Percentiles rank a stretch among this genome's conserved stretches.
Conservation (phyloP, 768 basidiomycete genomes). For the Cytidiella melzeri region DNA sequence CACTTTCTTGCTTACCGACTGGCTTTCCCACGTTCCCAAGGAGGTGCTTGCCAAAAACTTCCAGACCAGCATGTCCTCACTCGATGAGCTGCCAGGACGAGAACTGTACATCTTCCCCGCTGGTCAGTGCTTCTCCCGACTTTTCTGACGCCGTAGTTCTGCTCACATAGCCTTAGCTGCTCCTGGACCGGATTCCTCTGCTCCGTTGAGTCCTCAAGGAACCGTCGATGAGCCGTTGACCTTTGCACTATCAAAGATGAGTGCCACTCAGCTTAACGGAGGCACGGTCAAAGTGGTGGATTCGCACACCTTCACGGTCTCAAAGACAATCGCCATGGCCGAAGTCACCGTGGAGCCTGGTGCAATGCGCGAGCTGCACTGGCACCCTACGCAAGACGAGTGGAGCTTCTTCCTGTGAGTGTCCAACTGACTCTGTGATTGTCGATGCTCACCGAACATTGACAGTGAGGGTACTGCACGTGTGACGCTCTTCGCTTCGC, state of each 20-base stretch:
- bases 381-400: constrained; percentile 63
- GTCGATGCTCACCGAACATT: too few species aligned
- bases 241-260: constrained; percentile 41
- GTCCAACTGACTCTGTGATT: background rate
- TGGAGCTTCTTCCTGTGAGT: constrained; percentile 56
- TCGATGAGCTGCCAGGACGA: constrained; percentile 21
- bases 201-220: constrained; percentile 38
- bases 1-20: constrained; percentile 29
- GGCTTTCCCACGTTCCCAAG: constrained; percentile 26
- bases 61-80: constrained; percentile 19
- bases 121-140: constrained; percentile 8
- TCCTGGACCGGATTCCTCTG: constrained; percentile 26
- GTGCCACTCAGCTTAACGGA: constrained; percentile 38
- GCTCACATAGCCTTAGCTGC: constrained; percentile 6
- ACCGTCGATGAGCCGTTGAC: constrained; percentile 40
- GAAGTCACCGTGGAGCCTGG: constrained; percentile 42
- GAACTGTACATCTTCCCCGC: constrained; percentile 26
- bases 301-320: constrained; percentile 43
- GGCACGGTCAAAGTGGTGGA: constrained; percentile 37
- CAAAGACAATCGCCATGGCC: constrained; percentile 46
- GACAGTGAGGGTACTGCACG: constrained; percentile 46
- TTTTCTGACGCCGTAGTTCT: background rate
- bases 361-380: constrained; percentile 30
- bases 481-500: constrained; percentile 49
- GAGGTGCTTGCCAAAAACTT: constrained; percentile 32